phyloP scores from a whole-genome alignment of 2,329 filamentous ascomycete genomes.

The Piedraia hortae region DNA sequence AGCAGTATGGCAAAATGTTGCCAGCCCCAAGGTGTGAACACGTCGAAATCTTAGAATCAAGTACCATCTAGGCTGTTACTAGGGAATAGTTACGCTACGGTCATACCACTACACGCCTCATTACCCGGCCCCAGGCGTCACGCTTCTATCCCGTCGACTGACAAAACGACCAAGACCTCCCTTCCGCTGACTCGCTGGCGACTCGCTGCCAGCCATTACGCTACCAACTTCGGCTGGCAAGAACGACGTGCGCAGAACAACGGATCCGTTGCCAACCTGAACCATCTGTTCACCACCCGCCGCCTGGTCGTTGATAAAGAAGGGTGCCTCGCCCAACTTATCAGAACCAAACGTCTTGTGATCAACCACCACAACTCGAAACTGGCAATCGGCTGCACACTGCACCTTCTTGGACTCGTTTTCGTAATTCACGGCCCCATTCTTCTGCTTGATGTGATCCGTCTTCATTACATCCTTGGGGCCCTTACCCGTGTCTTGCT shows the following conservation, averaged over 20 bases:
- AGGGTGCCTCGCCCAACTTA: conserved; percentile 60
- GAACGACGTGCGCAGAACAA: conserved; percentile 19
- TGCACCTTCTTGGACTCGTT: conserved; percentile 28
- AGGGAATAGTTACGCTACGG: too few relatives aligned
- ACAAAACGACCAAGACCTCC: conserved; percentile 8
- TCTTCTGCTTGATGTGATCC: conserved; percentile 53
- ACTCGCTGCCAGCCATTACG: conserved; percentile 2
- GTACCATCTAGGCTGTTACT: too few relatives aligned
- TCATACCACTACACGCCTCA: too few relatives aligned
- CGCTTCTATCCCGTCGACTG: conserved; percentile 8
- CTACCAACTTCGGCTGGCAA: conserved; percentile 6
- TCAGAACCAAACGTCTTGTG: conserved; percentile 55
- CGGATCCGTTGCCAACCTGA: conserved; percentile 51
- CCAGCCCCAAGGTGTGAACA: too few relatives aligned
- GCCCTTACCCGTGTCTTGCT: conserved; percentile 25
- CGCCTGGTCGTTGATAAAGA: conserved; percentile 66
- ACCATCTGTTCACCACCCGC: conserved; percentile 40
- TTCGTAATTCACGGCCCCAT: conserved; percentile 39
- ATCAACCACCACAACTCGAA: conserved; percentile 63
- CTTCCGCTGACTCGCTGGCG: conserved; percentile 4
- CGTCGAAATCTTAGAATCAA: too few relatives aligned
- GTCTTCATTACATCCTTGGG: conserved; percentile 70
- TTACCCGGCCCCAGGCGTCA: conserved; percentile 9
- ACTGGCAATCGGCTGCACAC: conserved; percentile 59
- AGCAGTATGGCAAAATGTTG: too few relatives aligned